These are phyloP conservation scores for Cutaneotrichosporon dermatis DNA, from an alignment of 1,284 basidiomycete species.

Conservation along the genomic window DNA sequence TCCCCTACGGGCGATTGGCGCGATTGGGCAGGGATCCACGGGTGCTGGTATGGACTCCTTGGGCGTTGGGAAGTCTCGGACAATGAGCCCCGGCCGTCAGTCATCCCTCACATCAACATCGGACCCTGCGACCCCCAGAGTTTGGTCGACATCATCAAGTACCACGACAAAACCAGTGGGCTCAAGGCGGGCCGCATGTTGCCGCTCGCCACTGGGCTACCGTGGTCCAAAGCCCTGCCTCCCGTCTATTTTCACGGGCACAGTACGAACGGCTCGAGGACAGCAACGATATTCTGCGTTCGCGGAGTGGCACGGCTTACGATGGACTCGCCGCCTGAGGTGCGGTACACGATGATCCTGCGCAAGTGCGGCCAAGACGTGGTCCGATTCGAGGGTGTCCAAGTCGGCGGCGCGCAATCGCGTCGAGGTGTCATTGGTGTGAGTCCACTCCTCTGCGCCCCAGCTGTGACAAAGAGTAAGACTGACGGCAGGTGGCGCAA, in stretches of 20 bases:
- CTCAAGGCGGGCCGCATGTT: not conserved
- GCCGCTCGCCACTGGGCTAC: slow-evolving; percentile 19
- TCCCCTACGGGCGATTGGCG: too few species aligned
- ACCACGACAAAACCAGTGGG: not conserved
- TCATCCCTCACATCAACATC: not conserved
- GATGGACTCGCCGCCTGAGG: slow-evolving; percentile 39
- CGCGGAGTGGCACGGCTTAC: slow-evolving; percentile 32
- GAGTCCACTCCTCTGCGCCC: not conserved
- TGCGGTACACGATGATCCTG: slow-evolving; percentile 43
- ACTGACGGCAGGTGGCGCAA: too few species aligned
- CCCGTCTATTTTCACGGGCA: slow-evolving; percentile 37
- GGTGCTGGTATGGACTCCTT: too few species aligned
- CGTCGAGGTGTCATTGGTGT: slow-evolving; percentile 41
- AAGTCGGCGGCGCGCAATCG: slow-evolving; percentile 35
- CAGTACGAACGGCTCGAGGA: not conserved
- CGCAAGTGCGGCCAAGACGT: slow-evolving; percentile 38
- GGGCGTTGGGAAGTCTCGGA: too few species aligned
- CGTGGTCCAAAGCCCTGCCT: slow-evolving; percentile 30
- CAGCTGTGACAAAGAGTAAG: too few species aligned
- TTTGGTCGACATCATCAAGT: not conserved
- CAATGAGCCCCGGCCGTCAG: too few species aligned
- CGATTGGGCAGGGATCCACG: too few species aligned
- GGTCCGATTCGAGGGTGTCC: slow-evolving; percentile 26
- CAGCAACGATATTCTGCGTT: not conserved
- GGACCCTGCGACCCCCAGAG: not conserved